phyloP scores from a whole-genome alignment of 768 basidiomycete genomes.

The Filobasidium floriforme region DNA sequence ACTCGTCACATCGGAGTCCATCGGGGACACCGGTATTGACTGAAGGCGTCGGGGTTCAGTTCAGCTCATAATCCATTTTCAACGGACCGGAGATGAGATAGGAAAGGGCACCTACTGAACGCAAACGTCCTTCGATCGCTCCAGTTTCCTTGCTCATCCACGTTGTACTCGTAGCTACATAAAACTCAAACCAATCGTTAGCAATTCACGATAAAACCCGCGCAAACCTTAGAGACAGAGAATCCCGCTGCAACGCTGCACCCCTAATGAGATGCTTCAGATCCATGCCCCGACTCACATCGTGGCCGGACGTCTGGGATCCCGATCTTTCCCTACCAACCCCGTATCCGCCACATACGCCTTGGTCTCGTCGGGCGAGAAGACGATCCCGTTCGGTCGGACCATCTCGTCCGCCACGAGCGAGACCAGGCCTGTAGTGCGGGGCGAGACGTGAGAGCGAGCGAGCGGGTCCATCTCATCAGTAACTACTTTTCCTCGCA shows the following conservation, averaged over 20 bases:
- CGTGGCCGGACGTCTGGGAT: slow-evolving; percentile 55
- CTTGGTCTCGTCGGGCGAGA: slow-evolving; percentile 58
- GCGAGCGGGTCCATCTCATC: not conserved
- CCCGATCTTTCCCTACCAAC: slow-evolving; percentile 29
- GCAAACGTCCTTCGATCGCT: slow-evolving; percentile 34
- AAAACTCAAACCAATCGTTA: not conserved
- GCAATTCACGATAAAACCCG: no score
- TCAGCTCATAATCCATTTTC: no score
- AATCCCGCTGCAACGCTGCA: no score
- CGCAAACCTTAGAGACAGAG: no score
- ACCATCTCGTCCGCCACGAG: slow-evolving; percentile 72
- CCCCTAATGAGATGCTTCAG: no score
- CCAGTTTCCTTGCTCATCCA: slow-evolving; percentile 33
- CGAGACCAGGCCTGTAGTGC: slow-evolving; percentile 52
- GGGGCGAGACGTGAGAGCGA: not conserved
- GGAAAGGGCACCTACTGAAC: slow-evolving; percentile 29
- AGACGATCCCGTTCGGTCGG: slow-evolving; percentile 66
- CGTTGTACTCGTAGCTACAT: slow-evolving; percentile 37
- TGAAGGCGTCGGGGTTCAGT: no score
- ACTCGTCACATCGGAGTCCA: slow-evolving; percentile 35
- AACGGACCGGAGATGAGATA: slow-evolving; percentile 22
- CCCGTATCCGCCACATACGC: slow-evolving; percentile 55
- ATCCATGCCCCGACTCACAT: slow-evolving; percentile 50
- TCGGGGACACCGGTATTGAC: slow-evolving; percentile 14
- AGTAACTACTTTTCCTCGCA: no score